Percentiles rank a stretch among this genome's conserved stretches.
Evolutionary conservation across 2,329 filamentous ascomycete species (phyloP).

Genomic region (Aureobasidium sp.): DNA sequence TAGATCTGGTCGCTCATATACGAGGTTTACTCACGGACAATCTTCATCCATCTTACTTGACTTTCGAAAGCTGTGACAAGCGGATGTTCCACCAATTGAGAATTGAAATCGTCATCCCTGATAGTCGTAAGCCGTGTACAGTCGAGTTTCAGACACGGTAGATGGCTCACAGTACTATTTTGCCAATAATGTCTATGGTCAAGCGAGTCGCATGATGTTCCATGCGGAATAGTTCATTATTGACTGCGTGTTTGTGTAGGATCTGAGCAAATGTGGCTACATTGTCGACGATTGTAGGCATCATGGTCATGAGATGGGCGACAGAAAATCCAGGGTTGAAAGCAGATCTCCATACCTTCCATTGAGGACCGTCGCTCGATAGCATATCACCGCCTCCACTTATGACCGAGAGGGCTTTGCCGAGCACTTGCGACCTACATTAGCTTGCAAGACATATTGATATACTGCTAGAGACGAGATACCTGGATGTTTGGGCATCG

Average conservation of each 20-base stretch:
- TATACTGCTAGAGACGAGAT: not conserved
- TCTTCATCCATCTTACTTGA: slow-evolving; percentile 26
- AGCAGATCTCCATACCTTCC: slow-evolving; percentile 36
- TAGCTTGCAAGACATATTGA: not conserved
- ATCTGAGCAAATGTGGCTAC: slow-evolving; percentile 25
- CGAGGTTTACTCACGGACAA: not conserved
- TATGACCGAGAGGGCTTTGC: slow-evolving; percentile 27
- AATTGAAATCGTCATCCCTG: slow-evolving; percentile 30
- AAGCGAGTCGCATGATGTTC: slow-evolving; percentile 32
- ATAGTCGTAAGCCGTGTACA: not conserved
- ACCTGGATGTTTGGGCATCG: slow-evolving; percentile 25
- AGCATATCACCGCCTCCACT: slow-evolving; percentile 31
- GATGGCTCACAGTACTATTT: slow-evolving; percentile 24
- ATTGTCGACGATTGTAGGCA: slow-evolving; percentile 30
- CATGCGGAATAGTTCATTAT: slow-evolving; percentile 30
- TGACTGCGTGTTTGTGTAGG: slow-evolving; percentile 27
- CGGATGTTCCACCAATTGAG: slow-evolving; percentile 26
- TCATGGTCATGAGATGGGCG: slow-evolving; percentile 31
- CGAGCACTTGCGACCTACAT: slow-evolving; percentile 12
- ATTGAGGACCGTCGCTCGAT: slow-evolving; percentile 27
- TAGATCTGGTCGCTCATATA: not conserved
- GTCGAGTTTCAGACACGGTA: too few species aligned
- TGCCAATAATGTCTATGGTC: slow-evolving; percentile 36
- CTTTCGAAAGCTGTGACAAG: slow-evolving; percentile 30
- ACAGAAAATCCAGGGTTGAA: slow-evolving; percentile 36